Evolutionary conservation across 352 stramenopile genomes (phyloP).

Genomic region (Globisporangium paddicum): DNA sequence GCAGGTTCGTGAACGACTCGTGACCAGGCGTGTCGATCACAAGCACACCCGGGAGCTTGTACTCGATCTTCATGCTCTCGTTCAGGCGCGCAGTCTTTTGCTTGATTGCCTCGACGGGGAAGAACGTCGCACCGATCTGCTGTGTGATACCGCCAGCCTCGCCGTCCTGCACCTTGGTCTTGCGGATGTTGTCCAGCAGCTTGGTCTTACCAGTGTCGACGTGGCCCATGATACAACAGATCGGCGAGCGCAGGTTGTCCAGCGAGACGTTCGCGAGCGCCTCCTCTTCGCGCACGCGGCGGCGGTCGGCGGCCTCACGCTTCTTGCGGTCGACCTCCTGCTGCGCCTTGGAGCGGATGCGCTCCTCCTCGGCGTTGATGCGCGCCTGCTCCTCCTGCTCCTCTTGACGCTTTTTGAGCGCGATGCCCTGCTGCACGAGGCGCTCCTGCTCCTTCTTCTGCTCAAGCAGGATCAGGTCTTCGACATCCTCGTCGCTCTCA

Average conservation of each 20-base stretch:
- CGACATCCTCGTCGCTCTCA: constrained; percentile 79
- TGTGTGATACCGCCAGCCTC: constrained; percentile 98
- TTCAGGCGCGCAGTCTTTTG: constrained; percentile 80
- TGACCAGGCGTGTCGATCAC: constrained; percentile 99
- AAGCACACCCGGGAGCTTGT: constrained; percentile 90
- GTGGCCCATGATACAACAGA: constrained; percentile 99
- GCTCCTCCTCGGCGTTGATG: constrained; percentile 53
- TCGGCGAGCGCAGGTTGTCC: constrained; percentile 97
- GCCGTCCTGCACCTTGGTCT: constrained; percentile 96
- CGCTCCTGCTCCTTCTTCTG: constrained; percentile 93
- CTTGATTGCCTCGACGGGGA: constrained; percentile 90
- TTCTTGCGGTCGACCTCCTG: constrained; percentile 83
- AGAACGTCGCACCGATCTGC: constrained; percentile 96
- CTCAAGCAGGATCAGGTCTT: constrained; percentile 93
- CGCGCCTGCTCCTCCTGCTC: constrained; percentile 73
- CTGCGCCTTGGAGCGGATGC: constrained; percentile 79
- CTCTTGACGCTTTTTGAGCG: constrained; percentile 94
- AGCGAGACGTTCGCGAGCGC: constrained; percentile 84
- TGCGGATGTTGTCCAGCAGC: constrained; percentile 99
- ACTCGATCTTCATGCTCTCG: constrained; percentile 81
- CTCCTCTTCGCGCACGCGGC: constrained; percentile 60
- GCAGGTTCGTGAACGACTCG: constrained; percentile 99
- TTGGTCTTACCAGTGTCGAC: constrained; percentile 99
- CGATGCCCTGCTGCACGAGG: constrained; percentile 88
- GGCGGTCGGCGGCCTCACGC: constrained; percentile 65